Conservation (phyloP, 805 yeast species). For the Clavispora santaluciae region DNA sequence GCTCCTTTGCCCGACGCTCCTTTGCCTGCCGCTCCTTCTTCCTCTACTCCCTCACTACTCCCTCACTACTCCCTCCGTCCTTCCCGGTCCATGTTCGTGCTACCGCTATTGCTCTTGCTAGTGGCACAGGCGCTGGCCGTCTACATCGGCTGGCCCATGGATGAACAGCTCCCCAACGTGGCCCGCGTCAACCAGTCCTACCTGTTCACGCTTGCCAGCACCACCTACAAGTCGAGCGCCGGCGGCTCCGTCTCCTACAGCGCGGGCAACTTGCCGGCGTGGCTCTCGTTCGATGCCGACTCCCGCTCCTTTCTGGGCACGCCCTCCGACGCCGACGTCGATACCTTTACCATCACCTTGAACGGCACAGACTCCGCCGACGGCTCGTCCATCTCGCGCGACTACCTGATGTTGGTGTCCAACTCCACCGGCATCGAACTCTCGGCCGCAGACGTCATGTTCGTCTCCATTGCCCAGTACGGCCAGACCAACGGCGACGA, state of each 20-base stretch:
- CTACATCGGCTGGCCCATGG: slow-evolving; percentile 68
- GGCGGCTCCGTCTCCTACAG: slow-evolving; percentile 48
- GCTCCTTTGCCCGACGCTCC: neutral
- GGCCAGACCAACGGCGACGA: slow-evolving; percentile 76
- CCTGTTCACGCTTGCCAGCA: slow-evolving; percentile 60
- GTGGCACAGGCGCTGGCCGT: slow-evolving; percentile 39
- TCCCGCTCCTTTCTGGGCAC: slow-evolving; percentile 66
- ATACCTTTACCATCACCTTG: slow-evolving; percentile 42
- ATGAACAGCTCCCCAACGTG: slow-evolving; percentile 80
- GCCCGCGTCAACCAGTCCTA: slow-evolving; percentile 66
- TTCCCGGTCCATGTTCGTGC: neutral
- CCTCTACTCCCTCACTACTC: neutral
- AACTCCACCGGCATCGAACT: slow-evolving; percentile 50
- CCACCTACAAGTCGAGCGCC: slow-evolving; percentile 52
- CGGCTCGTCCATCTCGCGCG: slow-evolving; percentile 34
- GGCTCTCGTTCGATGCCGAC: slow-evolving; percentile 69
- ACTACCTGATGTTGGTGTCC: slow-evolving; percentile 60
- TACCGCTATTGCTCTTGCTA: slow-evolving; percentile 6
- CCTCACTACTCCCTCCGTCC: neutral
- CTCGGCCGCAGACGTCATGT: slow-evolving; percentile 37
- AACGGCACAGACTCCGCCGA: slow-evolving; percentile 64
- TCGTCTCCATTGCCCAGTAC: slow-evolving; percentile 50
- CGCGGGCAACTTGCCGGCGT: slow-evolving; percentile 59
- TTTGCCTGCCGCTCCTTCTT: neutral
- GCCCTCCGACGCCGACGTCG: slow-evolving; percentile 46